These are phyloP conservation scores for Sideroxylon spinosum DNA, from an alignment of 179 eudicot genomes.

Conservation along the genomic window DNA sequence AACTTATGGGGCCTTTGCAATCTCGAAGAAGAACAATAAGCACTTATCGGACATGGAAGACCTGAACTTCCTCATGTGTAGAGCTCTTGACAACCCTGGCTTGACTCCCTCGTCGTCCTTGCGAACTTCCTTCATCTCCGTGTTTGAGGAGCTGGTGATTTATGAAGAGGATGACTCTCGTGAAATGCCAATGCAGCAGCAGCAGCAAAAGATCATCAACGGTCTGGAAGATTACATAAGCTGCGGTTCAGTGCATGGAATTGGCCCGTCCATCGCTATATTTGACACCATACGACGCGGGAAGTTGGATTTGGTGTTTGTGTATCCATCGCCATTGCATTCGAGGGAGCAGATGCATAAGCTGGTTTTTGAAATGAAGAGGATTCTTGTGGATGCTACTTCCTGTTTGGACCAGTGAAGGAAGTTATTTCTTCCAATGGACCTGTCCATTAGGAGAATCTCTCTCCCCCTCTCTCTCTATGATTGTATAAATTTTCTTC, in stretches of 20 bases:
- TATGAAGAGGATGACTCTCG: conserved; percentile 28
- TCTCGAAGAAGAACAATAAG: conserved; percentile 58
- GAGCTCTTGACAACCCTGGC: conserved; percentile 81
- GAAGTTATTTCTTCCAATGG: too few species aligned
- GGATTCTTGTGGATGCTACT: conserved; percentile 36
- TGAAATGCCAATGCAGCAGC: too few species aligned
- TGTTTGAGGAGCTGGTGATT: conserved; percentile 64
- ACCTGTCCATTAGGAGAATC: too few species aligned
- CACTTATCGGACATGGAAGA: conserved; percentile 87
- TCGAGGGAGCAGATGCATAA: conserved; percentile 80
- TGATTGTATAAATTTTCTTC: too few species aligned
- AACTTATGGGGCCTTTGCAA: conserved; percentile 43
- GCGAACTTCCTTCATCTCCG: conserved; percentile 72
- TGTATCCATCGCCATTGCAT: conserved; percentile 76
- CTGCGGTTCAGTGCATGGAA: conserved; percentile 77
- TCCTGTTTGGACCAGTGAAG: background rate
- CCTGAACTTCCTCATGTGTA: conserved; percentile 81
- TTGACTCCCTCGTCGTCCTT: conserved; percentile 73
- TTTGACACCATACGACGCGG: conserved; percentile 71
- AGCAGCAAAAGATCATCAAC: conserved; percentile 19
- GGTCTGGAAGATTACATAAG: conserved; percentile 70
- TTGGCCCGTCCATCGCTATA: conserved; percentile 71
- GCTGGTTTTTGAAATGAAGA: conserved; percentile 54
- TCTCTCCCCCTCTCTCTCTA: too few species aligned
- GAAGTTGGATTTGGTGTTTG: conserved; percentile 63